Conservation (phyloP, 73 alveolate species). For the Tetrahymena borealis region DNA sequence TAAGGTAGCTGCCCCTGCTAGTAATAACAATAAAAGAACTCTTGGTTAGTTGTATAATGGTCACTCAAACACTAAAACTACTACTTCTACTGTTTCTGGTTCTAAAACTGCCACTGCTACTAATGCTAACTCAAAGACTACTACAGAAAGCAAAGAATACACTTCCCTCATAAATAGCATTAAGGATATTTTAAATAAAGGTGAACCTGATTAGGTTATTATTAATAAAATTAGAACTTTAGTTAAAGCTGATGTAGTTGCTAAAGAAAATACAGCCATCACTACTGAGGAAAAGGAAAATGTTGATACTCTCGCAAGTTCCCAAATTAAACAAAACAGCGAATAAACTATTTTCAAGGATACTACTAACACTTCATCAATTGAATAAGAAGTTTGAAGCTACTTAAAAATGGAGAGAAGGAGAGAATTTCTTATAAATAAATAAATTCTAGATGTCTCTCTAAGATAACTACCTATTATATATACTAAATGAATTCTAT, state of each 20-base stretch:
- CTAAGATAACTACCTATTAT: no score
- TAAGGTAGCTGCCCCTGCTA: background rate
- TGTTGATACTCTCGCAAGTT: background rate
- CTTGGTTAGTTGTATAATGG: background rate
- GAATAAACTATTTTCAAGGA: background rate
- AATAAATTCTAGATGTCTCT: no score
- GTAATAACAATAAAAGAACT: background rate
- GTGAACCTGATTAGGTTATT: background rate
- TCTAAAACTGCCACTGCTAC: background rate
- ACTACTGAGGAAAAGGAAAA: background rate
- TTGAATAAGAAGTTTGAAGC: background rate
- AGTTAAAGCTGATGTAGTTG: background rate
- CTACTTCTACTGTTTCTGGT: background rate
- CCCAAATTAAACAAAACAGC: background rate
- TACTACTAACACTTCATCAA: background rate
- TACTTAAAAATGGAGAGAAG: background rate
- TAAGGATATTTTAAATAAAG: background rate
- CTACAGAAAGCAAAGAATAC: background rate
- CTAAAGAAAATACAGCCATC: background rate
- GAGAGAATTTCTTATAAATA: background rate
- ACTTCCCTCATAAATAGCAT: background rate
- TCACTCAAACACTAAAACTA: background rate
- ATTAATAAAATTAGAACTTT: background rate
- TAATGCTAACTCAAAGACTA: background rate
- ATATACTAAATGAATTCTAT: no score